Evolutionary conservation across 2,329 filamentous ascomycete genomes (phyloP).

Genomic region (Knufia petricola): DNA sequence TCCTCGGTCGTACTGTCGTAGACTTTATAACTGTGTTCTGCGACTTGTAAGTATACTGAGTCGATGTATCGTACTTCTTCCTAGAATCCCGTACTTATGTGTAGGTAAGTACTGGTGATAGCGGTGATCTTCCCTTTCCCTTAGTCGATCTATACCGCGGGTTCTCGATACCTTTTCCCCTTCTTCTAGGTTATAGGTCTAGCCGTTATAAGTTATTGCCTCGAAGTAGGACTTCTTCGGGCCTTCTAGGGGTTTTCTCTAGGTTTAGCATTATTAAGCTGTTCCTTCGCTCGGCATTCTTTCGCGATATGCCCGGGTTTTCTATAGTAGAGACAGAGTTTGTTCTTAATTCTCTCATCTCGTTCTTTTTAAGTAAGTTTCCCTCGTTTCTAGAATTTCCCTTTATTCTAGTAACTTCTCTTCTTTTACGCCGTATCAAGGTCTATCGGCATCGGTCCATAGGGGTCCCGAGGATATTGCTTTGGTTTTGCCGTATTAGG

Average conservation of each 20-base stretch:
- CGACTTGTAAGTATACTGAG: not conserved
- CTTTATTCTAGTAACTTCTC: not conserved
- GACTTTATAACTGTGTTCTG: not conserved
- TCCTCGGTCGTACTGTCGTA: not conserved
- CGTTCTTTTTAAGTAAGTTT: not conserved
- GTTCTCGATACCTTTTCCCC: not conserved
- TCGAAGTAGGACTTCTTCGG: not conserved
- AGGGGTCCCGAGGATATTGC: not conserved
- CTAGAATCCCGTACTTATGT: not conserved
- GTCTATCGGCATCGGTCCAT: not conserved
- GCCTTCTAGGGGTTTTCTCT: not conserved
- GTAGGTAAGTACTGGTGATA: not conserved
- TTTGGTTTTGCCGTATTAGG: not conserved
- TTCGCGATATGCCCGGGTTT: not conserved
- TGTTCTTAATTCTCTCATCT: not conserved
- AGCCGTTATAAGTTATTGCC: not conserved
- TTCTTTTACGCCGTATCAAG: not conserved
- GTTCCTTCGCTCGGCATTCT: not conserved
- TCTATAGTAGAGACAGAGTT: not conserved
- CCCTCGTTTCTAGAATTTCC: not conserved
- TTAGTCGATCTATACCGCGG: not conserved
- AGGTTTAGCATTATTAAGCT: constrained; percentile 4
- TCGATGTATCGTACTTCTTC: not conserved
- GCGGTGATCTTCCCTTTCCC: not conserved
- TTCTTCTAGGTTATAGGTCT: too few relatives aligned